These are phyloP conservation scores for Pseudogymnoascus sp. DNA, from an alignment of 2,329 filamentous ascomycete genomes.

Conservation along the genomic window DNA sequence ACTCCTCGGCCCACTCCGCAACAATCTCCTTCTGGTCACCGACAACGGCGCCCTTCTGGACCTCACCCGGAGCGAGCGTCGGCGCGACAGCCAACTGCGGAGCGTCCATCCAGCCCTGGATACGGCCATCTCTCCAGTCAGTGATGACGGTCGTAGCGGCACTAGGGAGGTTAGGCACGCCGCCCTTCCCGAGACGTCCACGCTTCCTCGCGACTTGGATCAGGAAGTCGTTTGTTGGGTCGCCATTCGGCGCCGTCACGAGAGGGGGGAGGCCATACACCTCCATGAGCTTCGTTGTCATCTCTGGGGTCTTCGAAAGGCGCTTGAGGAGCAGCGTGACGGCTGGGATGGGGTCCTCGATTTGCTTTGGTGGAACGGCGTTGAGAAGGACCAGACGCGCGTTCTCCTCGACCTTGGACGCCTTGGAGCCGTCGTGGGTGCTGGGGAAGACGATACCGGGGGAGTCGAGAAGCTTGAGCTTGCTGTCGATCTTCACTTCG, in stretches of 20 bases:
- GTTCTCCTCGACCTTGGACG: slow-evolving; percentile 59
- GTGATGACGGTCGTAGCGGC: slow-evolving; percentile 90
- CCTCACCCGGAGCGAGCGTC: slow-evolving; percentile 31
- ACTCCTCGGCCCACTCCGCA: slow-evolving; percentile 87
- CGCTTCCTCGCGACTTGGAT: slow-evolving; percentile 92
- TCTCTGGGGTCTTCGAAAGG: slow-evolving; percentile 63
- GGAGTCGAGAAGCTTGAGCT: slow-evolving; percentile 86
- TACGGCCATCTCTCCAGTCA: slow-evolving; percentile 94
- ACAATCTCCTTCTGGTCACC: slow-evolving; percentile 80
- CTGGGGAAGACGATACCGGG: slow-evolving; percentile 92
- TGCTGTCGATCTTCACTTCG: slow-evolving; percentile 89
- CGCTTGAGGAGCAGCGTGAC: slow-evolving; percentile 78
- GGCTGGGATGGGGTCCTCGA: slow-evolving; percentile 84
- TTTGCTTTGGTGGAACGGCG: slow-evolving; percentile 87
- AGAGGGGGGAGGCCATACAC: slow-evolving; percentile 81
- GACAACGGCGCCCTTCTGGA: slow-evolving; percentile 39
- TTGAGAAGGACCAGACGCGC: slow-evolving; percentile 83
- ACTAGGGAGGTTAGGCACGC: slow-evolving; percentile 78
- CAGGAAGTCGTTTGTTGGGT: slow-evolving; percentile 82
- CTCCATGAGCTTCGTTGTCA: slow-evolving; percentile 71
- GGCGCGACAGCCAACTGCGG: slow-evolving; percentile 55
- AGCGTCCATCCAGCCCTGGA: slow-evolving; percentile 84
- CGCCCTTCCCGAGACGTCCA: slow-evolving; percentile 79
- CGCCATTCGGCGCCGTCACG: slow-evolving; percentile 56
- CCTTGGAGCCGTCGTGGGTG: slow-evolving; percentile 48